Percentiles rank a stretch among this genome's conserved stretches.
Evolutionary conservation across 2,329 filamentous ascomycete species (phyloP).

Genomic region (Hysterium pulicare): DNA sequence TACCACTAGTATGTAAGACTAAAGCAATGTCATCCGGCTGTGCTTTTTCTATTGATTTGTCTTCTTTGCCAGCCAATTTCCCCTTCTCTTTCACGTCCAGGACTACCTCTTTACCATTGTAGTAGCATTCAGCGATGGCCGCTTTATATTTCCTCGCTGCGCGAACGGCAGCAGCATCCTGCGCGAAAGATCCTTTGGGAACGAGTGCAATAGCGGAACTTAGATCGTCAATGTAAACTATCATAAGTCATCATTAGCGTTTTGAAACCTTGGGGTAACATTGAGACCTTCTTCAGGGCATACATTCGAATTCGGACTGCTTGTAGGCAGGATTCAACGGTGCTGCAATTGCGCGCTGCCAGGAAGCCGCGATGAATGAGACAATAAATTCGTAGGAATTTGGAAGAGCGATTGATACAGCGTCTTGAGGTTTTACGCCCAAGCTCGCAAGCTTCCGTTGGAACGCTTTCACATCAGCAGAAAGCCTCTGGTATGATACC

Average conservation of each 20-base stretch:
- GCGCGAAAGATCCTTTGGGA: conserved; percentile 64
- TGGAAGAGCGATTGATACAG: conserved; percentile 77
- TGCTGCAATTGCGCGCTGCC: conserved; percentile 78
- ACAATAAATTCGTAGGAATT: conserved; percentile 89
- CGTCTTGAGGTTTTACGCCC: conserved; percentile 65
- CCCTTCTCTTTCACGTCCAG: conserved; percentile 76
- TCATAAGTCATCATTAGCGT: conserved; percentile 56
- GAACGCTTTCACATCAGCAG: conserved; percentile 64
- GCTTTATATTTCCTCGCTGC: conserved; percentile 76
- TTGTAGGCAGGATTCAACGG: conserved; percentile 88
- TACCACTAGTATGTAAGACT: conserved; percentile 80
- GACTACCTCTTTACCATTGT: conserved; percentile 67
- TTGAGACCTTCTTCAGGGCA: not conserved
- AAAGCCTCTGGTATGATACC: conserved; percentile 68
- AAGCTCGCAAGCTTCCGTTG: conserved; percentile 74
- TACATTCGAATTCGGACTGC: conserved; percentile 74
- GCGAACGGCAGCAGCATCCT: conserved; percentile 67
- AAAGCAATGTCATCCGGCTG: conserved; percentile 77
- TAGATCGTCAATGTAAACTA: conserved; percentile 87
- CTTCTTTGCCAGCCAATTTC: conserved; percentile 55
- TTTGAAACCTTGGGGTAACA: too few relatives aligned
- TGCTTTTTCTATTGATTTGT: conserved; percentile 50
- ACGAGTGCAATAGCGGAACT: conserved; percentile 76
- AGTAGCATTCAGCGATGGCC: conserved; percentile 84
- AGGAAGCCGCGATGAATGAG: conserved; percentile 79